Base-by-base conservation (phyloP, 2,329 filamentous ascomycete genomes). In the Torrubiella hemipterigena region DNA sequence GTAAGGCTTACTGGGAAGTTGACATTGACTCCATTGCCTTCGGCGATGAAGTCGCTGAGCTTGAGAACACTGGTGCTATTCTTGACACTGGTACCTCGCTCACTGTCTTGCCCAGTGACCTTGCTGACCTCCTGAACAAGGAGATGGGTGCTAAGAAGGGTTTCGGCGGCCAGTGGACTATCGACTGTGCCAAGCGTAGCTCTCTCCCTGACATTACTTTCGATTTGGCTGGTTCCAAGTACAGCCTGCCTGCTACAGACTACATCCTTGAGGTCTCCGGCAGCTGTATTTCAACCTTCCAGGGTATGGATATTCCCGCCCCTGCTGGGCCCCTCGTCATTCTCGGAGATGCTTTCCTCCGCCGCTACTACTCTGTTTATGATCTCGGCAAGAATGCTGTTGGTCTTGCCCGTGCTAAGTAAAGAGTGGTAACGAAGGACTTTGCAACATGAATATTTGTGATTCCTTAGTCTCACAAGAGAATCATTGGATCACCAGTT, bases 1-100 rank as follows among this genome's bases (percentile, higher is more conserved):
- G 91, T 56, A 96, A 96, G 80, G 91, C 91, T 30, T 98, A 98
- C 74, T 98, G 91, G 91, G 91, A 98, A 72, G 89, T 98, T 34
- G 87, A 96, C 50, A 77, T 98, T 39, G 80, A 96, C 50, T 71
- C 85, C 42, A 91, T 98, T 62, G 77, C 81, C 34, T 85, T 95
- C 42, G 93, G 91, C 47, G 72, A 87, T 32, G 74, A 82, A 52
- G 78, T 75, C 43, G 87, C 87, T 38, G 81, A 94, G 58, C 77
- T 96, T 42, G 89, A 96, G 43, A 76, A 84, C 69, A 95, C 86
- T 36, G 93, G 91, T 63, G 84, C 86, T 48, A 95, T 98, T 43
- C 82, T 98, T 38, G 91, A 98, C 70, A 98, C 91, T 34, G 91
- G 91, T 50, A 98, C 91, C 54, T 98, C 93, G 29, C 77, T 98